Conservation (phyloP, 495 filamentous ascomycete genomes). For the Astrothelium subdiscretum region DNA sequence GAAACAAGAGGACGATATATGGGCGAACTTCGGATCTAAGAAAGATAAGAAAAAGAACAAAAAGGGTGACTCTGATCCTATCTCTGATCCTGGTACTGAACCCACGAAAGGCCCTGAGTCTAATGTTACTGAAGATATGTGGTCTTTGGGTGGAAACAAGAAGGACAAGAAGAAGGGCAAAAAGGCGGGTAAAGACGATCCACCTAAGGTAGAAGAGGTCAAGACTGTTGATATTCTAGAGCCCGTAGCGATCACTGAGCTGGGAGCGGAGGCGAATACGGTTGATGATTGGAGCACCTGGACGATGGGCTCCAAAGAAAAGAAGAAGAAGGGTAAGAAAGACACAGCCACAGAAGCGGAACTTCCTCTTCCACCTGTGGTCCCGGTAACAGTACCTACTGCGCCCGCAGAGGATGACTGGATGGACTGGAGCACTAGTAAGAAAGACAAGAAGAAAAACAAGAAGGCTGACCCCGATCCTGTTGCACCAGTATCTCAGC, state of each 20-base stretch:
- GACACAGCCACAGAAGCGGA: slow-evolving; percentile 1
- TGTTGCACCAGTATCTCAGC: slow-evolving; percentile 14
- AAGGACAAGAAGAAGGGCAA: slow-evolving; percentile 29
- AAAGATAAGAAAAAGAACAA: slow-evolving; percentile 2
- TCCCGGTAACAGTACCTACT: slow-evolving; percentile 7
- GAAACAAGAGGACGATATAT: background rate
- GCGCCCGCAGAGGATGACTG: slow-evolving; percentile 11
- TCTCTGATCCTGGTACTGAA: background rate
- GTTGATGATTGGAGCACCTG: background rate
- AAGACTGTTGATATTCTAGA: slow-evolving; percentile 7
- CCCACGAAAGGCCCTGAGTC: slow-evolving; percentile 7
- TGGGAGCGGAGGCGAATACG: background rate
- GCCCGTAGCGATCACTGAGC: background rate
- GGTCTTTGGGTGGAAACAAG: background rate
- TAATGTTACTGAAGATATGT: slow-evolving; percentile 13
- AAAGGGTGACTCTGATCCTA: background rate
- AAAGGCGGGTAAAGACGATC: background rate
- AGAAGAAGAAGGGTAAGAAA: slow-evolving; percentile 25
- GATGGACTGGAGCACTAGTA: slow-evolving; percentile 14
- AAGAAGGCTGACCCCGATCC: slow-evolving; percentile 19
- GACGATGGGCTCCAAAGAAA: slow-evolving; percentile 5
- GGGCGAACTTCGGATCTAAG: background rate
- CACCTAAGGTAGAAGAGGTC: slow-evolving; percentile 2
- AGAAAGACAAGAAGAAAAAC: slow-evolving; percentile 33
- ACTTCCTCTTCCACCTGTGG: slow-evolving; percentile 8